A percentile compares a stretch with the other conserved stretches of the same genome.
Evolutionary conservation across 768 basidiomycete genomes (phyloP).

Genomic region (Suillus fuscotomentosus): DNA sequence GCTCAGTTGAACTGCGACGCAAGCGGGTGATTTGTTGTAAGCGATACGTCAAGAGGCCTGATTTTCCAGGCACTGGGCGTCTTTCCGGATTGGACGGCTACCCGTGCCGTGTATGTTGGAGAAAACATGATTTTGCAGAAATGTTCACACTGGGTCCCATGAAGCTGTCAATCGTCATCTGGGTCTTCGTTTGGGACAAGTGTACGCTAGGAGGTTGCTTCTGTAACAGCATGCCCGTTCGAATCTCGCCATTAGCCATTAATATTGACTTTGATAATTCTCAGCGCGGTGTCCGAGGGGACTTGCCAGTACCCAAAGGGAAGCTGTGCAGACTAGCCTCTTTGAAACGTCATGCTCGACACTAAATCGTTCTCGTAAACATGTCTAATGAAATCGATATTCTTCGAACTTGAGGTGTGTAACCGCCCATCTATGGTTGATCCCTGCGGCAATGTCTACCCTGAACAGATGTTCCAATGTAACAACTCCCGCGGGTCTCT

Average conservation of each 20-base stretch:
- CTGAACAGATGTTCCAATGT: background rate
- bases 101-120: background rate
- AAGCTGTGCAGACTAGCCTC: constrained; percentile 18
- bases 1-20: background rate
- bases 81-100: background rate
- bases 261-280: constrained; percentile 6
- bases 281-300: constrained; percentile 34
- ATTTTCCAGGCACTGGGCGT: background rate
- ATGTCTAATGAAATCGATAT: background rate
- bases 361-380: background rate
- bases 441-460: constrained; percentile 1
- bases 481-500: constrained; percentile 1
- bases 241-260: constrained; percentile 12
- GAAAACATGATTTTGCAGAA: too few relatives aligned
- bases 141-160: background rate
- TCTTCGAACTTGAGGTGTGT: background rate
- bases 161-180: background rate
- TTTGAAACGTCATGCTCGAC: constrained; percentile 3
- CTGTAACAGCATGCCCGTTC: constrained; percentile 18
- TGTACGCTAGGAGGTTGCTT: background rate
- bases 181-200: background rate
- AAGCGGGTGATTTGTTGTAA: background rate
- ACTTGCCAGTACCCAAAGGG: constrained; percentile 9
- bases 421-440: background rate
- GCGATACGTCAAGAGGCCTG: background rate